phyloP scores from a whole-genome alignment of 2,329 filamentous ascomycete genomes.

The Aspergillus ochraceus region DNA sequence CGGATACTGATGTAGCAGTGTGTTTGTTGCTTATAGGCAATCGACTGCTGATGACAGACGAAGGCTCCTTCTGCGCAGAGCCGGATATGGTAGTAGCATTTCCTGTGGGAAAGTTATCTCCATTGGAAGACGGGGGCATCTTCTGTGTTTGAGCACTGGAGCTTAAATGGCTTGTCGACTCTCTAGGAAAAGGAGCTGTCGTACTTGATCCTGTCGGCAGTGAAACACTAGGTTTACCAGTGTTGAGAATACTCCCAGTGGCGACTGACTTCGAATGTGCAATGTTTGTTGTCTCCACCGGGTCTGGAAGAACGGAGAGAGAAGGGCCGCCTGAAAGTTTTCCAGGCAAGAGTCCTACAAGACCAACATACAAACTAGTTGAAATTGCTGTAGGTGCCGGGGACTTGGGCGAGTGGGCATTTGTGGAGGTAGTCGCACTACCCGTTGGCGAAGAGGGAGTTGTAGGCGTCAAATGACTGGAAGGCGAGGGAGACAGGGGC shows the following conservation, averaged over 20 bases:
- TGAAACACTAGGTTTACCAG: neutral
- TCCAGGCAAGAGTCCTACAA: neutral
- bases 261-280: neutral
- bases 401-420: neutral
- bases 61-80: neutral
- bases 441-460: neutral
- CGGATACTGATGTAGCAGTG: neutral
- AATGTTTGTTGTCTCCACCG: neutral
- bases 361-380: neutral
- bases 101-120: neutral
- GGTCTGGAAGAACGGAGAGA: neutral
- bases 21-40: neutral
- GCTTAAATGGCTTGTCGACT: neutral
- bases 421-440: neutral
- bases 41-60: neutral
- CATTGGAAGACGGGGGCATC: neutral
- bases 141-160: neutral
- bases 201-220: neutral
- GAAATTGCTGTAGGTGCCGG: neutral
- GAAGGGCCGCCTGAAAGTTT: neutral
- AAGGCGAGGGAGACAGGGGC: neutral
- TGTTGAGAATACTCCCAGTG: neutral
- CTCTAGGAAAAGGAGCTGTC: neutral
- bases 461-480: neutral
- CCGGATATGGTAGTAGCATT: neutral